These are phyloP conservation scores for Suillus spraguei DNA, from an alignment of 768 basidiomycete species.

Conservation along the genomic window DNA sequence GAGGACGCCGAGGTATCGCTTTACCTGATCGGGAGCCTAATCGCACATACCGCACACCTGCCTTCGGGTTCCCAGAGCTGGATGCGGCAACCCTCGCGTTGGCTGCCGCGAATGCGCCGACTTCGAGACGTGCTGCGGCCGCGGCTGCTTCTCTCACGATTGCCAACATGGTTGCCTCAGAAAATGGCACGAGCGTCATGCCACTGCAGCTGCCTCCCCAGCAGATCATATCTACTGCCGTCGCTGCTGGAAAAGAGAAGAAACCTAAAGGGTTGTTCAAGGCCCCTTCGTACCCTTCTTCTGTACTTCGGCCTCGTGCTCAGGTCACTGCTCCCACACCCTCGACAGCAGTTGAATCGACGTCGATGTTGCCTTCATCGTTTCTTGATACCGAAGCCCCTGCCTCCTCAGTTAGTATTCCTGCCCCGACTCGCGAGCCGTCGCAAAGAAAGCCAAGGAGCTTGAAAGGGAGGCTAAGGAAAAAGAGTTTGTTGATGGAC, in stretches of 20 bases:
- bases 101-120: slow-evolving; percentile 66
- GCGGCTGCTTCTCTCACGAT: slow-evolving; percentile 83
- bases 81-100: slow-evolving; percentile 71
- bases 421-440: slow-evolving; percentile 51
- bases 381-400: slow-evolving; percentile 66
- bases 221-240: slow-evolving; percentile 33
- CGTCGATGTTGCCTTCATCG: slow-evolving; percentile 51
- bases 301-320: slow-evolving; percentile 63
- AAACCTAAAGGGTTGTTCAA: slow-evolving; percentile 75
- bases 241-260: slow-evolving; percentile 59
- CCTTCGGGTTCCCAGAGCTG: slow-evolving; percentile 80
- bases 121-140: slow-evolving; percentile 82
- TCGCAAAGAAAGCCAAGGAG: slow-evolving; percentile 69
- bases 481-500: slow-evolving; percentile 80
- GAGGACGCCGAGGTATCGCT: slow-evolving; percentile 76
- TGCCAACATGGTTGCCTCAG: slow-evolving; percentile 90
- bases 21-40: slow-evolving; percentile 93
- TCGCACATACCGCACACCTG: slow-evolving; percentile 89
- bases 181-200: slow-evolving; percentile 71
- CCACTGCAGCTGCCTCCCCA: slow-evolving; percentile 47
- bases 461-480: slow-evolving; percentile 83
- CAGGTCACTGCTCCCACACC: slow-evolving; percentile 58
- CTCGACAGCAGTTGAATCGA: slow-evolving; percentile 69
- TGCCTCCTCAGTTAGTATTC: slow-evolving; percentile 26
- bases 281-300: slow-evolving; percentile 57